phyloP scores from a whole-genome alignment of 2,329 filamentous ascomycete species.

The Xylaria polymorpha region DNA sequence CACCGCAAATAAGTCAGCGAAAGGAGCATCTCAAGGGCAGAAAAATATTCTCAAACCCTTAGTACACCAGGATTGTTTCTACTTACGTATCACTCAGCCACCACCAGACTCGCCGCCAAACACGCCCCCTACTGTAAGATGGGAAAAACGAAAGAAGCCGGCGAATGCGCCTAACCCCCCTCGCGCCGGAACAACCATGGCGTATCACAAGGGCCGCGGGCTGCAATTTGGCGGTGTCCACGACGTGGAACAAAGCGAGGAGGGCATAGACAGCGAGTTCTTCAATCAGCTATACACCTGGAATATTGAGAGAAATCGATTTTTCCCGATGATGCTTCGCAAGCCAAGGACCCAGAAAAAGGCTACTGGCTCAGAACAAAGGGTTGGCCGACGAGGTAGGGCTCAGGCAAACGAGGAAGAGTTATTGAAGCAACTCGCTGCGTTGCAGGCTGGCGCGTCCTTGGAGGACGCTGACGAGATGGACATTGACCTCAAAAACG shows the following conservation, averaged over 20 bases:
- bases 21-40: constrained; percentile 69
- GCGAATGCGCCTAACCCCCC: constrained; percentile 87
- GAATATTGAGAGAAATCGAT: constrained; percentile 95
- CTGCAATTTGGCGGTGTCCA: constrained; percentile 96
- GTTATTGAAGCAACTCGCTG: constrained; percentile 84
- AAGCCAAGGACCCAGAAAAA: constrained; percentile 77
- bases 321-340: constrained; percentile 84
- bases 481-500: constrained; percentile 60
- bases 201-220: constrained; percentile 90
- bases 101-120: constrained; percentile 72
- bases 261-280: constrained; percentile 97
- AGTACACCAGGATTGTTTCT: constrained; percentile 96
- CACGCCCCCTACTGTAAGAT: constrained; percentile 78
- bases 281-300: constrained; percentile 93
- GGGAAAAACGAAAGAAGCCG: constrained; percentile 93
- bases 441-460: constrained; percentile 79
- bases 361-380: constrained; percentile 66
- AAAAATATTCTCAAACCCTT: constrained; percentile 84
- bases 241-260: constrained; percentile 89
- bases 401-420: constrained; percentile 94
- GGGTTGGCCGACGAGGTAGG: constrained; percentile 73
- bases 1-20: constrained; percentile 70
- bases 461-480: constrained; percentile 63
- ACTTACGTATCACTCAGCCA: constrained; percentile 82
- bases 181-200: constrained; percentile 92